Percentiles rank a stretch among this genome's conserved stretches.
phyloP scores from a whole-genome alignment of 805 yeast species.

The Yarrowia alimentaria region DNA sequence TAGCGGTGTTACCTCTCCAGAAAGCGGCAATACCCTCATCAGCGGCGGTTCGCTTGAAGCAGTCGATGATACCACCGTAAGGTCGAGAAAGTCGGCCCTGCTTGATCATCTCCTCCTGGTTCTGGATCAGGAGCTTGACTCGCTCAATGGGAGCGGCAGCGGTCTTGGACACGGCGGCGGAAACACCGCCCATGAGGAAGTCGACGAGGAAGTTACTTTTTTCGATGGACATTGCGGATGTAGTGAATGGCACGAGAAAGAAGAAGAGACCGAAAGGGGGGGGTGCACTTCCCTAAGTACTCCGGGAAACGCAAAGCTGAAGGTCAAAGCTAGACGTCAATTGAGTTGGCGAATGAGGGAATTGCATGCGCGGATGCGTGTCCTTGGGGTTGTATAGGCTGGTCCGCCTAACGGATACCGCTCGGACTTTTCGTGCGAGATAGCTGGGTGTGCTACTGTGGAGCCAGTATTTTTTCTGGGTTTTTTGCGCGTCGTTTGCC shows the following conservation, averaged over 20 bases:
- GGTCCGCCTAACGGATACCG: neutral
- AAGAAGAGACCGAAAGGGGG: constrained; percentile 2
- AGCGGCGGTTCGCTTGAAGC: constrained; percentile 92
- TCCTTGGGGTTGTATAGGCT: neutral
- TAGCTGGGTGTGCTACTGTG: too few relatives aligned
- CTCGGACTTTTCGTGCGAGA: neutral
- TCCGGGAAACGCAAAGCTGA: constrained; percentile 21
- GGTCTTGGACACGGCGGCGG: constrained; percentile 98
- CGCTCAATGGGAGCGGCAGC: constrained; percentile 98
- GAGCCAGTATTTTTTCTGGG: too few relatives aligned
- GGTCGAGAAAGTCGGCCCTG: constrained; percentile 88
- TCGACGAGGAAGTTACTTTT: constrained; percentile 37
- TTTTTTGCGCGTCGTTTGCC: neutral
- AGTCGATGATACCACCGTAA: constrained; percentile 88
- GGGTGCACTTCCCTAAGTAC: constrained; percentile 15
- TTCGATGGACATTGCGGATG: constrained; percentile 23
- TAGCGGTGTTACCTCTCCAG: constrained; percentile 99
- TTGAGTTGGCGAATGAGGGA: constrained; percentile 27
- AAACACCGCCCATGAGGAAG: constrained; percentile 85
- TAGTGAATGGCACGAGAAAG: constrained; percentile 18
- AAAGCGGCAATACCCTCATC: constrained; percentile 89
- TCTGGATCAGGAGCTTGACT: constrained; percentile 93
- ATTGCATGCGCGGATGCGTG: neutral
- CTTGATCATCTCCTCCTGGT: constrained; percentile 97
- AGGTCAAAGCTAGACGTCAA: constrained; percentile 12